Base-by-base conservation (phyloP, 176 grass and related monocot species). In the Guadua angustifolia region DNA sequence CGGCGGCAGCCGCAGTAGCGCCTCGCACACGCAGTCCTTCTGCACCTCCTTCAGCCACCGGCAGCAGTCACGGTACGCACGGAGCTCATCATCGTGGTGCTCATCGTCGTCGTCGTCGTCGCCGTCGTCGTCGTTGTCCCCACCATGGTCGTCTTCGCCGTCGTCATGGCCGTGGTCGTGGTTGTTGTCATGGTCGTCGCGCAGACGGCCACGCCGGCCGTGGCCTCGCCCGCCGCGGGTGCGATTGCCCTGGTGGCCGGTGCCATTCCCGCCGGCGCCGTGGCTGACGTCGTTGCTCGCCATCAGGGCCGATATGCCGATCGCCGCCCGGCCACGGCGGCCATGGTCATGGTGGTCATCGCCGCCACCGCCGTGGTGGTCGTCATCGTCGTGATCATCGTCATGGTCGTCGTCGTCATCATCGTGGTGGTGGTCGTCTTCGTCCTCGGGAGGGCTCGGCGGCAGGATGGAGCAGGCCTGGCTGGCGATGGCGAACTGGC, bases 11-110 rank as follows among this genome's bases (percentile, higher is more conserved):
- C 78, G 92, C 38, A 94, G 70, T 24, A 97, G 88, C 33, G 86
- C 80, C 55, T 92, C 90, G 58, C 94, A 97, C 17, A 97, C 90
- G 50, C 94, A 97, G 46, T 90, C 89, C 66, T 94, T 91, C 69
- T 94, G 88, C 63, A 97, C 90, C 73, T 94, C 90, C 63, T 89
- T 66, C 24, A 97, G 83, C 94, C 94, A 97, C 19, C 90, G 83
- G 74, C 94, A 97, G 76, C 92, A 97, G 50, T 94, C 90, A 33
- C 80, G 83, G 85, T 91, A 88, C 42, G 85, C 85, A 0, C 87
- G 88, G 29, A 87, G 87, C 59, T 90, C 85, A 70, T 91, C 83
- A 56, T 82, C 87, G 67, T 85, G 79, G 65, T 84, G 82, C 46
- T 77, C 70, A 16, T 88, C 14, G 19, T 83, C n/a, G 2, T 73